Base-by-base conservation (phyloP, 257 asterid species). In the Scutellaria minor region DNA sequence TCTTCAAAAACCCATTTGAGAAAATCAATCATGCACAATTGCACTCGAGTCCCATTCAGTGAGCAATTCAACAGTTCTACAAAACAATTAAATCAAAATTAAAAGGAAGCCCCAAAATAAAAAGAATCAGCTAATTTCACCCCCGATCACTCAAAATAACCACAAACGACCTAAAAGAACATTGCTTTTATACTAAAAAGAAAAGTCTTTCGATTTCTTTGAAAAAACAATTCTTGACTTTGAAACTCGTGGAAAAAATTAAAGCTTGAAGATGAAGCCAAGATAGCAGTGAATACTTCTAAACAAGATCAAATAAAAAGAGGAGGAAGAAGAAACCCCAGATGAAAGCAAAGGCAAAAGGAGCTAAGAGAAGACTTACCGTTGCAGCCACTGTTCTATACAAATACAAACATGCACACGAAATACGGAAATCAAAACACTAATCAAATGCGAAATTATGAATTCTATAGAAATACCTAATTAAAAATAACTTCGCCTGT, bases 311-410 rank as follows among this genome's bases (percentile, higher is more conserved):
- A 51, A 68, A 68, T 52, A 69, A 73, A 65, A 60, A 54, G 66
- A 59, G 47, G 62, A 68, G 68, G 47, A 66, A 68, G 68, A 70
- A 71, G 77, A 85, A 81, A 77, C 82, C 88, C 88, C 74, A 77
- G 74, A 68, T 24, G 73, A 56, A 81, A 78, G 88, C 83, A 85
- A 85, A 79, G 80, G 75, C 70, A 40, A 68, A 78, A 77, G 15
- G 74, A 48, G 78, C 14, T 31, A 5, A 68, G 79, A 81, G 83
- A 71, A 77, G 82, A 79, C 86, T 80, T 82, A 75, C 84, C 66
- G 79, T 45, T 68, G 79, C 83, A 80, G 79, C 78, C 71, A 82
- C 84, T 80, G 89, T 75, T 80, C 56, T 75, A 70, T 77, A 78
- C 59, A 72, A 68, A 73, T 51, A 75, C 60, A 60, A 57, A 68